Base-by-base conservation (phyloP, 1,284 basidiomycete genomes). In the Trametes hirsuta region DNA sequence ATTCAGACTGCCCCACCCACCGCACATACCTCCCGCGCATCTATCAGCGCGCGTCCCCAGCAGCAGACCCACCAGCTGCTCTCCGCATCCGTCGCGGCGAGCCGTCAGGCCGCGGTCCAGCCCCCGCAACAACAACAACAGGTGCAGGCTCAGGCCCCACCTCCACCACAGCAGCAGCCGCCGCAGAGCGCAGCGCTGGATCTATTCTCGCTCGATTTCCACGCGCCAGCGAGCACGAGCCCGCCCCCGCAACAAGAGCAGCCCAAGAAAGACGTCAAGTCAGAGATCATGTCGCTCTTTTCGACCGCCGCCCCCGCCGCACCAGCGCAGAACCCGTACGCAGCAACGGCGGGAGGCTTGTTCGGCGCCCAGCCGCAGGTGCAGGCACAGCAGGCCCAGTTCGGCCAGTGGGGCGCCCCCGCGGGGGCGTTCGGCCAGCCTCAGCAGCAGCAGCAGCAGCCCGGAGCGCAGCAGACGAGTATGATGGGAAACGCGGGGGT, bases 241-340 rank as follows among this genome's bases (percentile, higher is more conserved):
- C 34, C 62, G 37, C 64, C 78, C 2, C 69, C 75, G 4, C 56
- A 72, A 25, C 53, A 73, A 6, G 59, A 74, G 6, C 74, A 74
- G 22, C 79, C 81, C 0, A 82, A 81, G 70, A 90, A 91, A 68
- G 88, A 92, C 69, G 82, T 88, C 57, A 95, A 95, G 70, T 84
- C 93, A 61, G 91, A 96, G 66, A 96, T 97, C 67, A 80, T 97
- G 41, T 94, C 91, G 0, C 82, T 96, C 47, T 96, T 94, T 72
- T 85, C 89, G n/a, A 68, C 82, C 6, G 68, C 82, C 3, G 55
- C 79, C 6, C 67, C 76, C 11, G 66, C 41, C 22, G 61, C 77
- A 0, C 64, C 74, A 8, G 63, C 73, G 24, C 59, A 65, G 60
- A 64, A 41, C 14, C 55, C 61, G 39, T 65, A 62, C 25, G 59